phyloP scores from a whole-genome alignment of 2,329 filamentous ascomycete genomes.

The Exophiala calicioides region DNA sequence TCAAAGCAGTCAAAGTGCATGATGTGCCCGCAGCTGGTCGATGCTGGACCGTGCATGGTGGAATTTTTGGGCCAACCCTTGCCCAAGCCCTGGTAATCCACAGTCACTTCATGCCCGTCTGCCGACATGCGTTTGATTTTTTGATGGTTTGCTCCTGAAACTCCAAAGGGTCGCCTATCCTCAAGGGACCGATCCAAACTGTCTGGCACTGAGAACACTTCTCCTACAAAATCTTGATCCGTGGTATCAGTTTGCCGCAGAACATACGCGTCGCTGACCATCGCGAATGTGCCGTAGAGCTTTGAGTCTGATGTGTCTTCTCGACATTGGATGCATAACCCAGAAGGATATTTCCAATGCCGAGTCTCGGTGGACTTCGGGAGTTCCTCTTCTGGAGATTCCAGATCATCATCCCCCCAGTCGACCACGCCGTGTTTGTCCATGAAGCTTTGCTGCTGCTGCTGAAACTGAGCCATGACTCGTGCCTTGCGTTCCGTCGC shows the following conservation, averaged over 20 bases:
- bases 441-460: slow-evolving; percentile 94
- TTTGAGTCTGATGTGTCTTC: slow-evolving; percentile 89
- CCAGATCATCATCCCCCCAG: slow-evolving; percentile 81
- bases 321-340: slow-evolving; percentile 93
- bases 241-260: slow-evolving; percentile 81
- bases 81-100: slow-evolving; percentile 79
- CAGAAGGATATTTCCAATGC: slow-evolving; percentile 85
- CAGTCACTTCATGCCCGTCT: slow-evolving; percentile 68
- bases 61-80: slow-evolving; percentile 78
- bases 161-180: slow-evolving; percentile 80
- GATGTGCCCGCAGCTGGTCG: slow-evolving; percentile 91
- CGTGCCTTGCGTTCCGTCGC: slow-evolving; percentile 85
- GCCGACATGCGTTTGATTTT: slow-evolving; percentile 74
- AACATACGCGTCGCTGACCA: slow-evolving; percentile 82
- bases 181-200: slow-evolving; percentile 86
- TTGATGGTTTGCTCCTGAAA: slow-evolving; percentile 81
- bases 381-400: slow-evolving; percentile 58
- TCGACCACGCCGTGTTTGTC: slow-evolving; percentile 83
- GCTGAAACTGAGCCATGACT: slow-evolving; percentile 97
- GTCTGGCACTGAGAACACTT: slow-evolving; percentile 74
- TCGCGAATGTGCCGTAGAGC: slow-evolving; percentile 89
- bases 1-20: slow-evolving; percentile 99
- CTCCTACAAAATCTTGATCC: slow-evolving; percentile 79
- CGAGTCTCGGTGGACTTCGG: slow-evolving; percentile 62
- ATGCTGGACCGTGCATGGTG: slow-evolving; percentile 73